phyloP scores from a whole-genome alignment of 306 rosid species.

The Corylus heterophylla region DNA sequence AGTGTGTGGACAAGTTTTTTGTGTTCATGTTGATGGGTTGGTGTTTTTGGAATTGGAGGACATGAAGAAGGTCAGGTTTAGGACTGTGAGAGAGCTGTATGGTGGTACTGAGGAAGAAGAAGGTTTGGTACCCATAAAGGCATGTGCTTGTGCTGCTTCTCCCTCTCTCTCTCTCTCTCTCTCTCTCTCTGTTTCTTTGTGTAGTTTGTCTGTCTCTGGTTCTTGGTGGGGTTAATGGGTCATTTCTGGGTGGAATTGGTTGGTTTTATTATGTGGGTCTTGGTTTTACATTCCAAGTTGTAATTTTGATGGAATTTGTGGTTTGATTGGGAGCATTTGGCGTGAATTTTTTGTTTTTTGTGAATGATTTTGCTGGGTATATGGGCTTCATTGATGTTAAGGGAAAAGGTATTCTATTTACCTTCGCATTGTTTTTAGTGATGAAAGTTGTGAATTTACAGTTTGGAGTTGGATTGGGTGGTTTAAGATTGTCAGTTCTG shows the following conservation, averaged over 20 bases:
- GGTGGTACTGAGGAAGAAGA: neutral
- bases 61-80: constrained; percentile 11
- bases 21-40: neutral
- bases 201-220: no score
- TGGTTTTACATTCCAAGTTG: no score
- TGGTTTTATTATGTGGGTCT: no score
- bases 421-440: neutral
- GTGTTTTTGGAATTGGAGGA: neutral
- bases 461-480: neutral
- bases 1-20: neutral
- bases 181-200: no score
- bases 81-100: constrained; percentile 3
- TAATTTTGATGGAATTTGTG: neutral
- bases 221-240: neutral
- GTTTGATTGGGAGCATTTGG: constrained; percentile 1
- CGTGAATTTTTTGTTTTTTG: neutral
- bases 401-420: neutral
- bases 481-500: neutral
- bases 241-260: neutral
- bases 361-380: neutral
- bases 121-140: neutral
- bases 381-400: neutral
- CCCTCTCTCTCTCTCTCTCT: neutral
- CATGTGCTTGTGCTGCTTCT: constrained; percentile 3
- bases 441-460: neutral